Evolutionary conservation across 805 yeast species (phyloP), one percentile per base, ranked within the genome.

Genomic region (Hanseniaspora jakobsenii): DNA sequence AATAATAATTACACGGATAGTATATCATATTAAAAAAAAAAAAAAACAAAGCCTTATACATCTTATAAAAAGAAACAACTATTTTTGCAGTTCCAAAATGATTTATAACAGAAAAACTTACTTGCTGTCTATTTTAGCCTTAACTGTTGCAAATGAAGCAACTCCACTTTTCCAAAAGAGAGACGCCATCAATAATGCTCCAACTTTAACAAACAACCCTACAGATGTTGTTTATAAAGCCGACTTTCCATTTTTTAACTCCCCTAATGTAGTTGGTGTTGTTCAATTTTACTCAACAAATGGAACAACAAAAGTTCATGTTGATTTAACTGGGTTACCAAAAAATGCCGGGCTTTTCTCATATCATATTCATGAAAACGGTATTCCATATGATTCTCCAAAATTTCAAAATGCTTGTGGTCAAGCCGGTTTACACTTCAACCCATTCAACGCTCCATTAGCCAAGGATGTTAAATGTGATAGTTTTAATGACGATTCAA

Each of bases 241-340:
- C 3, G 75, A 73, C 53, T 68, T 77, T n/a, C 45, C 45, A 16
- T 26, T 22, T 14, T 41, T 34, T 29, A 34, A 34, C 34, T 41
- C 45, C 19, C 58, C 59, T 47, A 57, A 57, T 10, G 62, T 71
- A 46, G 55, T 61, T 51, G 82, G 84, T 52, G 63, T 70, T 51
- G 61, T 79, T 56, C 73, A 73, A 55, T 73, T 79, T 61, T 69
- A 73, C 29, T 69, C 77, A n/a, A 61, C 69, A 39, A 75, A 78
- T 47, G 75, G 76, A 44, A 62, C 70, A 2, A 78, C 78, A 17
- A 69, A 74, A 51, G 86, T 81, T 39, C 78, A 76, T 53, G 73
- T 81, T 47, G 84, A 78, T 57, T 65, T 78, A 53, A 74, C 83
- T 18, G 82, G 82, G 3, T 69, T 80, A 52, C 87, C 86, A 24